Base-by-base conservation (phyloP, 164 flowering plant species). In the Vitis cinerea region DNA sequence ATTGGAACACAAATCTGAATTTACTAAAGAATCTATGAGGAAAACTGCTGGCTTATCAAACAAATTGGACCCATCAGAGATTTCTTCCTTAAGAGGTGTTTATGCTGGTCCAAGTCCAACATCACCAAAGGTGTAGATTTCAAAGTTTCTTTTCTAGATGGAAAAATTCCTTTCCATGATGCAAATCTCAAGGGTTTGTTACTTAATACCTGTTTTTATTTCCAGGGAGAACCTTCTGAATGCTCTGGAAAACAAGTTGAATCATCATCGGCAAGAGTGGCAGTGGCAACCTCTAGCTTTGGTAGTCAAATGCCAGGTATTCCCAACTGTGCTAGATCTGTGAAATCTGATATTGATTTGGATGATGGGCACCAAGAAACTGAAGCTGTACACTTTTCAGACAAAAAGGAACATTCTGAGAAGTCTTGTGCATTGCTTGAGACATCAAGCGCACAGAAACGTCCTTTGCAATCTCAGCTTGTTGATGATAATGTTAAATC, bases 181-280 rank as follows among this genome's bases (percentile, higher is more conserved):
- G 55, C 65, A 47, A 66, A 53, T 67, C n/a, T 49, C 61, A 80
- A 60, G 64, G 75, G 64, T 61, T 61, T 64, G 49, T 71, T 60
- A 63, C 69, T 55, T n/a, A 70, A 64, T 37, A 70, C 68, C 3
- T 44, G 50, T 53, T 69, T 69, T 47, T 66, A 55, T 7, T 19
- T 29, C 19, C 69, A 59, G 63, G 63, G 29, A 53, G 76, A 74
- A 27, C 61, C 54, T 37, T 59, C 76, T 68, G 78, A 73, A 44
- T 55, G 13, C 29, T 62, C 61, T 61, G 49, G 44, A 53, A 56
- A 67, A 50, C 68, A 65, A 65, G 68, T 53, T 4, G 59, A 65
- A 52, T 52, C 68, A 29, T 52, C 49, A 13, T 52, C 23, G 8
- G 31, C 47, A 14, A 65, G 59, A 29, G 37, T 4, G 14, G 11